Percentiles rank a stretch among this genome's conserved stretches.
phyloP scores from a whole-genome alignment of 371 early-diverging fungal genomes.

The Umbelopsis sp. region DNA sequence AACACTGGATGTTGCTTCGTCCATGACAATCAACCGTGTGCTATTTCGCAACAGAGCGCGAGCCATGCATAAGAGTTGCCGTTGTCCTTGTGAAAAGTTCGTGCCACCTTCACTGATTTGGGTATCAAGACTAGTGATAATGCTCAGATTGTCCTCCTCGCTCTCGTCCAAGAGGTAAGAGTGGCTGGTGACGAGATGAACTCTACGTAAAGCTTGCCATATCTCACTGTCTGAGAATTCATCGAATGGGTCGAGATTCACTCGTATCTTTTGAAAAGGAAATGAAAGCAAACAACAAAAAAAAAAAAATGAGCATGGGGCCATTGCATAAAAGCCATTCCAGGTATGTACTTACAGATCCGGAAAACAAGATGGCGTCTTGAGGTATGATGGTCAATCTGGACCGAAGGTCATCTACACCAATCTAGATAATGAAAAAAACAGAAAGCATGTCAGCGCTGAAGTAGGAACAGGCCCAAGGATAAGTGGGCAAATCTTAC shows the following conservation, averaged over 20 bases:
- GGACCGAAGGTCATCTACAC: slow-evolving; percentile 70
- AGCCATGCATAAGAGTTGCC: slow-evolving; percentile 82
- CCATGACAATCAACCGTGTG: slow-evolving; percentile 73
- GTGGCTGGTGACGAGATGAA: slow-evolving; percentile 48
- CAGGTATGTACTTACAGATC: slow-evolving; percentile 47
- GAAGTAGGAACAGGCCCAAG: no score
- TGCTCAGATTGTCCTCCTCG: slow-evolving; percentile 33
- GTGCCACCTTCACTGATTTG: slow-evolving; percentile 61
- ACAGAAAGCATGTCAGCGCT: neutral
- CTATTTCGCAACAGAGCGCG: slow-evolving; percentile 77
- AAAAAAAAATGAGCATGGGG: neutral
- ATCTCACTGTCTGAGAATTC: slow-evolving; percentile 76
- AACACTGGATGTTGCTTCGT: slow-evolving; percentile 70
- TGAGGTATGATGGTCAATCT: slow-evolving; percentile 83
- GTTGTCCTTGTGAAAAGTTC: slow-evolving; percentile 80
- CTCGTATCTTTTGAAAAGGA: slow-evolving; percentile 49
- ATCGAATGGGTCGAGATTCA: slow-evolving; percentile 85
- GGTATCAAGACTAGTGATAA: slow-evolving; percentile 57
- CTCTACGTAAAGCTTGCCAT: slow-evolving; percentile 80
- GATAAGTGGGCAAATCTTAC: slow-evolving; percentile 25
- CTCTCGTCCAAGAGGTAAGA: slow-evolving; percentile 23
- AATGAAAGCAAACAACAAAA: no score
- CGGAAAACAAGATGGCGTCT: slow-evolving; percentile 80
- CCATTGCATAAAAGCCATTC: neutral
- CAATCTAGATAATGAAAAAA: slow-evolving; percentile 43